These are phyloP conservation scores for Lenwebbia sp. DNA, from an alignment of 345 rosid genomes.

Conservation along the genomic window DNA sequence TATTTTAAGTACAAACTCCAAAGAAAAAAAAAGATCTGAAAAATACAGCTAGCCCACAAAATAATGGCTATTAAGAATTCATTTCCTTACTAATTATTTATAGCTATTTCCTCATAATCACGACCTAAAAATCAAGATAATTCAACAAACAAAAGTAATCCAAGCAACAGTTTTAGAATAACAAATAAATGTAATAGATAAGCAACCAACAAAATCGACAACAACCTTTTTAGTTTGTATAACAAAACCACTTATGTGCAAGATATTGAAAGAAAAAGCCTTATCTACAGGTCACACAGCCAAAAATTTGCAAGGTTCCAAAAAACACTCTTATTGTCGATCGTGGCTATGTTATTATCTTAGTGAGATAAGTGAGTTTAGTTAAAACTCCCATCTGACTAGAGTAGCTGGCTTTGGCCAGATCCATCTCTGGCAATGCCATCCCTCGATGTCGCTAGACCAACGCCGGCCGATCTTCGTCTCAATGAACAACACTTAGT, in stretches of 20 bases:
- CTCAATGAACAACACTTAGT: not conserved
- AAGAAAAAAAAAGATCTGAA: too few relatives aligned
- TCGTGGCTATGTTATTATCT: not conserved
- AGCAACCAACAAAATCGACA: not conserved
- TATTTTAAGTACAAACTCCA: too few relatives aligned
- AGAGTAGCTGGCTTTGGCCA: not conserved
- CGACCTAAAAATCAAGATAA: too few relatives aligned
- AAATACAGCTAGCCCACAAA: too few relatives aligned
- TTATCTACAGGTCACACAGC: accelerated
- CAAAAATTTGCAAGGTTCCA: not conserved
- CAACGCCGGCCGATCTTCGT: accelerated
- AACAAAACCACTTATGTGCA: not conserved
- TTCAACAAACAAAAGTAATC: not conserved
- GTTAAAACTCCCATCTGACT: not conserved
- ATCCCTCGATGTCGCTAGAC: not conserved
- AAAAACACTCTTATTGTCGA: not conserved
- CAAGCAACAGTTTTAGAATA: not conserved
- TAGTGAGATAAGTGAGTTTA: not conserved
- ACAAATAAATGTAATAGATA: not conserved
- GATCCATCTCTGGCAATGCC: not conserved
- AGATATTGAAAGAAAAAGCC: not conserved
- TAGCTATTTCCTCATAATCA: too few relatives aligned
- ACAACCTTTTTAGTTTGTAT: not conserved
- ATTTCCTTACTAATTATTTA: too few relatives aligned
- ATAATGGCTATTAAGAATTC: too few relatives aligned